Percentiles rank a stretch among this genome's conserved stretches.
These are phyloP conservation scores for Neurospora pannonica DNA, from an alignment of 495 filamentous ascomycete genomes.

Conservation along the genomic window DNA sequence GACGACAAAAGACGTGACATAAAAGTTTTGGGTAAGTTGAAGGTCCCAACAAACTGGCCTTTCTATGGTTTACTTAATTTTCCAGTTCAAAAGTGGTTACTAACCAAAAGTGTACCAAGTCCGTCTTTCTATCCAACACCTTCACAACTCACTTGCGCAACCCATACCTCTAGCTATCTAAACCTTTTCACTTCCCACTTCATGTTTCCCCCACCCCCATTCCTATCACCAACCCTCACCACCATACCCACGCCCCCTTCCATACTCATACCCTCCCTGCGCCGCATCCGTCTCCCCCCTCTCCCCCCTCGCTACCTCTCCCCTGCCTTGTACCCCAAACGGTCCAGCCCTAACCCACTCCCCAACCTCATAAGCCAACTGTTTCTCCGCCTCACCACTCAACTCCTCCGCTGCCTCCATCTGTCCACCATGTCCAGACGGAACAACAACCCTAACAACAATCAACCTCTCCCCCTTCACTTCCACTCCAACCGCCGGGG, in stretches of 20 bases:
- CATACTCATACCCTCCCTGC: not conserved
- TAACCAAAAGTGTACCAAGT: not conserved
- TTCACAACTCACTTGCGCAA: not conserved
- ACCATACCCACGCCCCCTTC: not conserved
- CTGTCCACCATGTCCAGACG: not conserved
- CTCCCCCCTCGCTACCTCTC: not conserved
- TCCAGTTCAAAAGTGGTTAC: fast-evolving
- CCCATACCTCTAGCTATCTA: not conserved
- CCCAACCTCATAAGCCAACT: slow-evolving; percentile 73
- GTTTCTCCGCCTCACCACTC: slow-evolving; percentile 57
- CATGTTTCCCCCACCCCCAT: not conserved
- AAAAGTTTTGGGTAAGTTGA: not conserved
- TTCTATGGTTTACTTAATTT: not conserved
- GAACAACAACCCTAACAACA: slow-evolving; percentile 20
- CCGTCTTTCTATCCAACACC: not conserved
- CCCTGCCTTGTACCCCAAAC: slow-evolving; percentile 15
- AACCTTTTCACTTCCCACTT: not conserved
- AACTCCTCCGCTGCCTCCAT: slow-evolving; percentile 25
- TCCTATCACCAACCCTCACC: not conserved
- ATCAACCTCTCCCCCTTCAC: slow-evolving; percentile 35
- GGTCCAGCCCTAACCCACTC: slow-evolving; percentile 57
- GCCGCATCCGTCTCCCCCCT: not conserved
- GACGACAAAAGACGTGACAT: not conserved
- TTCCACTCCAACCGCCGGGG: slow-evolving; percentile 37
- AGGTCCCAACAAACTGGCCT: not conserved